Percentiles rank a stretch among this genome's conserved stretches.
These are phyloP conservation scores for Heritiera fomes DNA, from an alignment of 345 rosid species.

Conservation along the genomic window DNA sequence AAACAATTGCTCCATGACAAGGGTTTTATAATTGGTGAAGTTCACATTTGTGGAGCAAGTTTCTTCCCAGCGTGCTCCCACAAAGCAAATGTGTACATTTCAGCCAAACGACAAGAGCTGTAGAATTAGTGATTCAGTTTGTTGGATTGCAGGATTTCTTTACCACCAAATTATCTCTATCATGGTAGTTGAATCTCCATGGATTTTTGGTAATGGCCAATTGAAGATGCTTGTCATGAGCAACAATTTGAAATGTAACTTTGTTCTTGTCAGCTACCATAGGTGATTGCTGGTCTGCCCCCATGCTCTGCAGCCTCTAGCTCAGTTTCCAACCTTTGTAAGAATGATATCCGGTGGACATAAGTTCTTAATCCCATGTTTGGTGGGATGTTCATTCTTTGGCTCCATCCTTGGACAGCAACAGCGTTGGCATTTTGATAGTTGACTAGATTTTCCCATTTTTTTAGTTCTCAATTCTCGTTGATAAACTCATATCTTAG, in stretches of 20 bases:
- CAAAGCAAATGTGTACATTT: background rate
- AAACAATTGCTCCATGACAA: constrained; percentile 23
- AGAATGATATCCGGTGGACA: background rate
- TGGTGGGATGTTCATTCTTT: constrained; percentile 18
- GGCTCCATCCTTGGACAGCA: background rate
- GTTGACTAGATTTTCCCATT: background rate
- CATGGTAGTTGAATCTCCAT: background rate
- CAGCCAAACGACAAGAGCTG: background rate
- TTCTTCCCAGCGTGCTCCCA: background rate
- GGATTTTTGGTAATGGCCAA: constrained; percentile 2
- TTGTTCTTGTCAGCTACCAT: background rate
- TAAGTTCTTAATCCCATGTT: background rate
- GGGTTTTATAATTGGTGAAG: constrained; percentile 19
- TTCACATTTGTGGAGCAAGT: constrained; percentile 19
- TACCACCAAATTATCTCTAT: background rate
- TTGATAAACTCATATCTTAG: background rate
- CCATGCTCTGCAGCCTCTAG: background rate
- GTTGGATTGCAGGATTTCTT: background rate
- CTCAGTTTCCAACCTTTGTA: constrained; percentile 4
- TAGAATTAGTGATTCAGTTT: background rate
- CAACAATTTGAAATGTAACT: background rate
- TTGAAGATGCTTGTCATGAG: constrained; percentile 1
- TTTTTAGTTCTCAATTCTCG: background rate
- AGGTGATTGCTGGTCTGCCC: background rate
- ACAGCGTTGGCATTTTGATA: background rate